These are phyloP conservation scores for Violaceomyces palustris DNA, from an alignment of 1,284 basidiomycete species.

Conservation along the genomic window DNA sequence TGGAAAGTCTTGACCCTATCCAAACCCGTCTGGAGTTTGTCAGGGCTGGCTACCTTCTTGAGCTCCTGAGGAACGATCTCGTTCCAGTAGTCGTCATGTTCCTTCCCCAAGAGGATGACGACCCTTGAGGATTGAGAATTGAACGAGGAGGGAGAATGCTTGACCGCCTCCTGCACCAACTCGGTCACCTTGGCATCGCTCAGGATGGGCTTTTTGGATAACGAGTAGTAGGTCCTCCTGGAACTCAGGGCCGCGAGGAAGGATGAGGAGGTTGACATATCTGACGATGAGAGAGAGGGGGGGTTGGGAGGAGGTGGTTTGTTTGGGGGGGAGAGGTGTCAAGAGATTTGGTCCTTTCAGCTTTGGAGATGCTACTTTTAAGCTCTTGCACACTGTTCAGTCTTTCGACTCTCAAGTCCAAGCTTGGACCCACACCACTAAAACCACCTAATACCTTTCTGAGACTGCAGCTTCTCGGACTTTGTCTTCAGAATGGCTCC, in stretches of 20 bases:
- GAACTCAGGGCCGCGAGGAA: constrained; percentile 36
- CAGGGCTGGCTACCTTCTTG: constrained; percentile 17
- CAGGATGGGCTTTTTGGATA: constrained; percentile 53
- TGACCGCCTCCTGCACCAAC: constrained; percentile 55
- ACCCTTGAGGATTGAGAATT: constrained; percentile 57
- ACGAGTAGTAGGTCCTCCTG: constrained; percentile 55
- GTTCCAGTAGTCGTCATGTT: constrained; percentile 55
- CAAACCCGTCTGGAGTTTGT: constrained; percentile 1
- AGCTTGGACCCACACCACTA: too few species aligned
- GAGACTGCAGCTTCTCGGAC: too few species aligned
- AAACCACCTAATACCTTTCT: too few species aligned
- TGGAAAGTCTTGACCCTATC: constrained; percentile 47
- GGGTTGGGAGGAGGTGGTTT: too few species aligned
- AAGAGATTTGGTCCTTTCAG: too few species aligned
- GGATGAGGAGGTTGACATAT: too few species aligned
- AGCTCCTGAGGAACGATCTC: constrained; percentile 47
- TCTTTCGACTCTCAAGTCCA: too few species aligned
- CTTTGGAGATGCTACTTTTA: too few species aligned
- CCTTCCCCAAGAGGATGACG: constrained; percentile 55
- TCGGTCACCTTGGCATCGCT: constrained; percentile 52
- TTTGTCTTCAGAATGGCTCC: too few species aligned
- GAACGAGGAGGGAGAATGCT: constrained; percentile 55
- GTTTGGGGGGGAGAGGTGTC: too few species aligned
- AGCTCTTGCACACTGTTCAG: too few species aligned
- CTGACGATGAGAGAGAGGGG: too few species aligned